phyloP scores from a whole-genome alignment of 164 flowering plant species.

The Paratinospora sagittata region DNA sequence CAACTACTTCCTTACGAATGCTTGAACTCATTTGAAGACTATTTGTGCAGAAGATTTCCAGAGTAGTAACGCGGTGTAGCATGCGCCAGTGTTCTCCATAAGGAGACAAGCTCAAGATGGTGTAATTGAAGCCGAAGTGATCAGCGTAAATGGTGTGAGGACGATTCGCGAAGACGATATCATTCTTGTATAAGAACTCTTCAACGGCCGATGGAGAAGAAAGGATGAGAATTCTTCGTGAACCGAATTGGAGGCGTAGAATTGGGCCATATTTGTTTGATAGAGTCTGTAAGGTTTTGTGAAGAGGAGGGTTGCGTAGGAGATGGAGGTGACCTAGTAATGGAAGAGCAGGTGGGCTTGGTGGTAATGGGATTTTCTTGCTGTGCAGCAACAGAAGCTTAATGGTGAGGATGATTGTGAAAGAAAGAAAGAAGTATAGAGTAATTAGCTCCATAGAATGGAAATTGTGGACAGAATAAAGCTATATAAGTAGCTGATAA shows the following conservation, averaged over 20 bases:
- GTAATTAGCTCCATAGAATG: too few relatives aligned
- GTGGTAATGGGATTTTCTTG: constrained; percentile 2
- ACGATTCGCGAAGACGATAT: constrained; percentile 28
- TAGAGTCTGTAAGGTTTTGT: constrained; percentile 12
- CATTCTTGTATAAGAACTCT: constrained; percentile 29
- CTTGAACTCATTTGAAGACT: constrained; percentile 8
- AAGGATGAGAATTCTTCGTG: constrained; percentile 16
- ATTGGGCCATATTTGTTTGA: constrained; percentile 14
- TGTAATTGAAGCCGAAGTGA: constrained; percentile 17
- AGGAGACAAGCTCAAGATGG: constrained; percentile 6
- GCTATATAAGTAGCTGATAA: too few relatives aligned
- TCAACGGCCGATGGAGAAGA: constrained; percentile 17
- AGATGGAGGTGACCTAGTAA: constrained; percentile 23
- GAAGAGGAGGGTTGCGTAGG: constrained; percentile 11
- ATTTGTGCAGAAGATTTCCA: constrained; percentile 14
- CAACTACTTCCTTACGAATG: constrained; percentile 13
- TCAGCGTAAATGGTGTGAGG: constrained; percentile 21
- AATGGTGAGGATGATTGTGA: too few relatives aligned
- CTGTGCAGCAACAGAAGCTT: too few relatives aligned
- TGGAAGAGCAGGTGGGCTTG: constrained; percentile 3
- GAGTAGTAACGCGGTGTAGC: constrained; percentile 14
- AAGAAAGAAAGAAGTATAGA: too few relatives aligned
- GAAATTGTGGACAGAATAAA: too few relatives aligned
- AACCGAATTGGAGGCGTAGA: constrained; percentile 14
- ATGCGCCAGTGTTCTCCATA: constrained; percentile 22